Percentiles rank a stretch among this genome's conserved stretches.
Evolutionary conservation across 2,329 filamentous ascomycete species (phyloP).

Genomic region (Arthrobotrys entomopaga): DNA sequence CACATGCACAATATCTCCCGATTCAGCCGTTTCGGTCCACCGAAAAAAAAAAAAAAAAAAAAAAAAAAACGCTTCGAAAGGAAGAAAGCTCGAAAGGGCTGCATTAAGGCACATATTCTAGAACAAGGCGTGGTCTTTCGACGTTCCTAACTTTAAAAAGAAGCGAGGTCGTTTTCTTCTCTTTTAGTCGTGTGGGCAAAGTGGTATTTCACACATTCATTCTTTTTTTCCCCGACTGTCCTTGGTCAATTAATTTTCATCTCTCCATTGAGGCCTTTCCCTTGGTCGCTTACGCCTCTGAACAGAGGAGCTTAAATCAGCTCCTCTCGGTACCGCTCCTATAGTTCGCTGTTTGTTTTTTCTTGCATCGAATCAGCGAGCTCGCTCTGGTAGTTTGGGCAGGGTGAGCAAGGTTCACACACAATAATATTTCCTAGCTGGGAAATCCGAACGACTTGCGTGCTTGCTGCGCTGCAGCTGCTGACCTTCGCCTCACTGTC

Average conservation of each 20-base stretch:
- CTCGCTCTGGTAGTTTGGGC: no score
- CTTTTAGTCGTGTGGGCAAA: neutral
- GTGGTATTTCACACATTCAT: neutral
- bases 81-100: no score
- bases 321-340: neutral
- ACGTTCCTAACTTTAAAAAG: neutral
- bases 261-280: no score
- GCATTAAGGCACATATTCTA: conserved; percentile 14
- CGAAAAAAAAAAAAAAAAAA: neutral
- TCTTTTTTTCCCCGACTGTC: neutral
- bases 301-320: no score
- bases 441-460: conserved; percentile 16
- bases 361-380: neutral
- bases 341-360: conserved; percentile 6
- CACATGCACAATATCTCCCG: no score
- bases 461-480: conserved; percentile 17
- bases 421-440: no score
- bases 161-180: conserved; percentile 1
- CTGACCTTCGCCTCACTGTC: conserved; percentile 32
- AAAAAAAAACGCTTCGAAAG: conserved; percentile 17
- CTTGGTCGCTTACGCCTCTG: no score
- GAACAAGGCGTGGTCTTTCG: conserved; percentile 10
- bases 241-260: neutral
- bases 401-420: no score
- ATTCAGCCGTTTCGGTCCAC: no score